Evolutionary conservation across 768 basidiomycete genomes (phyloP), one percentile per base, ranked within the genome.

Genomic region (Agaricus sinodeliciosus): DNA sequence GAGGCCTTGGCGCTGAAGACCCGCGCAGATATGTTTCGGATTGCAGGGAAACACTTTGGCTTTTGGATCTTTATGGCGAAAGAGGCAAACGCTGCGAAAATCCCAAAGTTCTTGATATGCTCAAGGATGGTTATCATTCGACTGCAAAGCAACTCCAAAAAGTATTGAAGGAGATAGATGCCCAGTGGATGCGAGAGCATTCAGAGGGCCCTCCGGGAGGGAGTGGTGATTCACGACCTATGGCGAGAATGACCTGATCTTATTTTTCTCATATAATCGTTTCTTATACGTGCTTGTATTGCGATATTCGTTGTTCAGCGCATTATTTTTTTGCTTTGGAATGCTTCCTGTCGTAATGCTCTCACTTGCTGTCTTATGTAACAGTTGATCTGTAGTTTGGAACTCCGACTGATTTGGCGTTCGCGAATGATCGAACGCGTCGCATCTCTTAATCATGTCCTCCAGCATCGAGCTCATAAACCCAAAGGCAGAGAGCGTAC

Each of bases 401-500:
- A 48, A 27, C 52, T 54, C 52, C 52, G 52, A 54, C 45, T 8
- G 45, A 54, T 48, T 51, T 47, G n/a, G 28, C 40, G 44, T 34
- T 36, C 43, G 50, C 35, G 41, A 41, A 15, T 48, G 42, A 40
- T 45, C 44, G 31, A 34, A 45, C 43, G 46, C 50, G 52, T 51
- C 55, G 37, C 25, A 44, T 35, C 34, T 25, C 18, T 51, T 50
- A 36, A 51, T 62, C 58, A 84, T 83, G 82, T 74, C 79, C 46
- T 85, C 86, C 34, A 87, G 85, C 65, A 87, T 96, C 68, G 92
- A 96, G 74, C 87, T 94, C 62, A 90, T 97, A 70, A 97, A 97
- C 64, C 94, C 94, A 37, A 91, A 94, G 69, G 94, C 94, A 37
- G 94, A 96, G 78, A 92, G 89, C 66, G 84, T 97, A 37, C 74